Conservation (phyloP, 2,329 filamentous ascomycete genomes). For the Aureobasidium lini region DNA sequence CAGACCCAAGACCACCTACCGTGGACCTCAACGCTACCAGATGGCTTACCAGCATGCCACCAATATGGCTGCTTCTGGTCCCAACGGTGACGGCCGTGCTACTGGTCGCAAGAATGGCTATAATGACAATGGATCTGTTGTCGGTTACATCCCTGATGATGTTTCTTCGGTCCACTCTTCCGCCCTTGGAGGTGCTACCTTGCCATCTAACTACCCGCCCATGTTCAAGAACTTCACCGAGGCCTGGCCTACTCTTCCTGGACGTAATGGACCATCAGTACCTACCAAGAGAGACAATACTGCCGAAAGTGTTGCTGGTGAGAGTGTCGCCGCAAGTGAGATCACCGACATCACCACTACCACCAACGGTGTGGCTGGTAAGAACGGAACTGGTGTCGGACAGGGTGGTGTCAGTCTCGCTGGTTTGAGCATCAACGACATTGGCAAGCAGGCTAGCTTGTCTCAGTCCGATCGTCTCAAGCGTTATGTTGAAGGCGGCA, state of each 20-base stretch:
- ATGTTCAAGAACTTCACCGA: constrained; percentile 96
- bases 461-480: constrained; percentile 87
- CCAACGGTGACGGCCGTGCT: constrained; percentile 24
- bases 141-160: constrained; percentile 95
- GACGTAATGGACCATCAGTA: constrained; percentile 50
- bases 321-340: constrained; percentile 87
- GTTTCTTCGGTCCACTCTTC: constrained; percentile 95
- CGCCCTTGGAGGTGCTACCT: constrained; percentile 60
- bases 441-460: constrained; percentile 63
- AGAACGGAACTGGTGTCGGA: constrained; percentile 48
- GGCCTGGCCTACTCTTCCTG: constrained; percentile 70
- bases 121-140: constrained; percentile 74
- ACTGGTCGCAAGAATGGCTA: constrained; percentile 45
- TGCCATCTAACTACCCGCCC: constrained; percentile 71
- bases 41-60: constrained; percentile 65
- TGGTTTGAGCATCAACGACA: constrained; percentile 67
- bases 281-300: constrained; percentile 46
- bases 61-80: constrained; percentile 46
- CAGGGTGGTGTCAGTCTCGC: constrained; percentile 85
- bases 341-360: constrained; percentile 76
- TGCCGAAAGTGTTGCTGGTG: constrained; percentile 66
- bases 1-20: constrained; percentile 85
- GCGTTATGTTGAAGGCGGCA: constrained; percentile 74
- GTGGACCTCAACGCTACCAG: constrained; percentile 79
- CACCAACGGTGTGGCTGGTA: constrained; percentile 54